phyloP scores from a whole-genome alignment of 2,329 filamentous ascomycete genomes.

The Pestalotiopsis sp. region DNA sequence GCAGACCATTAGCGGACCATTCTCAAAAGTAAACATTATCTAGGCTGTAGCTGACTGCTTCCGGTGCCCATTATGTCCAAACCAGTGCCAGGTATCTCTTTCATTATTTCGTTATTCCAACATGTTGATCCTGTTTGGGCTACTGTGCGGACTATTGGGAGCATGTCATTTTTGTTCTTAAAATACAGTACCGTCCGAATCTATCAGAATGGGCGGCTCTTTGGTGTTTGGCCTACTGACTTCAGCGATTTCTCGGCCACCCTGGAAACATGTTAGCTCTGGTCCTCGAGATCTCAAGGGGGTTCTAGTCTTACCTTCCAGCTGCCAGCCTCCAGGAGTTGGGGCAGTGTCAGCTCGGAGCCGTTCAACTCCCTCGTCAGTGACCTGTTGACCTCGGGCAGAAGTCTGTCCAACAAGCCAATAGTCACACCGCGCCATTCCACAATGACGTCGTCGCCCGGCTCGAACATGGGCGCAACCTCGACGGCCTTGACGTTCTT shows the following conservation, averaged over 20 bases:
- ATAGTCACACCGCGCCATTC: slow-evolving; percentile 67
- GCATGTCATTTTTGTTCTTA: slow-evolving; percentile 39
- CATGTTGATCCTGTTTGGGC: background rate
- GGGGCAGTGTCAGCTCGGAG: slow-evolving; percentile 43
- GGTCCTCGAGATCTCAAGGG: background rate
- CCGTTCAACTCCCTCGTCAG: slow-evolving; percentile 32
- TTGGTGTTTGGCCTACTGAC: slow-evolving; percentile 95
- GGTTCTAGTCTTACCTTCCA: slow-evolving; percentile 40
- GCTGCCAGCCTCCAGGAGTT: slow-evolving; percentile 53
- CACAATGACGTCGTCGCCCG: slow-evolving; percentile 61
- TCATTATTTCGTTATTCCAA: background rate
- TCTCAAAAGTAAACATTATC: background rate
- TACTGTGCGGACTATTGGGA: background rate
- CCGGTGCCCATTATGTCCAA: background rate
- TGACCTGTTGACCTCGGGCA: slow-evolving; percentile 43
- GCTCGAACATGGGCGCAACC: slow-evolving; percentile 59
- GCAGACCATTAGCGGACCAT: background rate
- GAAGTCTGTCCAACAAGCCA: slow-evolving; percentile 57
- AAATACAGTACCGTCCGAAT: slow-evolving; percentile 96
- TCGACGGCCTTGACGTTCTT: slow-evolving; percentile 36
- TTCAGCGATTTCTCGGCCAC: slow-evolving; percentile 92
- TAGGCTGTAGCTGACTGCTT: background rate
- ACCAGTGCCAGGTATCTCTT: background rate
- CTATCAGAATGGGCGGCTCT: slow-evolving; percentile 92
- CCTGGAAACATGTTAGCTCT: slow-evolving; percentile 46